Base-by-base conservation (phyloP, 2,329 filamentous ascomycete species). In the Cladophialophora chaetospira region DNA sequence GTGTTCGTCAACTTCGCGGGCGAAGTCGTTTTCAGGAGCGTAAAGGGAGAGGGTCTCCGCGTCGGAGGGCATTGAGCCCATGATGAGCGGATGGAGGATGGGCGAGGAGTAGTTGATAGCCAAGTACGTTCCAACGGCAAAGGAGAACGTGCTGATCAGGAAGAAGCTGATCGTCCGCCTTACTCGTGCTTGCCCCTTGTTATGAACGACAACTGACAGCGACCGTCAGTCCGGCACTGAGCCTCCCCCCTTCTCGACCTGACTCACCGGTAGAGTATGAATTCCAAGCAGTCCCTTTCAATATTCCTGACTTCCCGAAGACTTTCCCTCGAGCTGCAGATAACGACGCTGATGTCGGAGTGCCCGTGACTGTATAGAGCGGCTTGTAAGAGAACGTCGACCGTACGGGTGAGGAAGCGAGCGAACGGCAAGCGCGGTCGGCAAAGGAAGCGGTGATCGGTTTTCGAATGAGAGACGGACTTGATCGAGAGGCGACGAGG, bases 31-130 rank as follows among this genome's bases (percentile, higher is more conserved):
- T 28, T 73, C 70, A 11, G 83, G 83, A 3, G 73, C 72, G 77
- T 84, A 96, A 63, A 88, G 77, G 3, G 72, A 70, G 60, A 94
- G 81, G 19, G 88, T 88, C 65, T 95, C 89, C 67, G 83, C 84
- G 73, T 96, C 88, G 26, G 82, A 82, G 63, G 82, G 81, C 2
- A 74, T 65, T 44, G 63, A 65, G n/a, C 69, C 63, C 71, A 75
- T 74, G 55, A 73, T 67, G 56, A 60, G 33, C 10, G 63, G 50
- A 10, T 50, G 50, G 38, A 64, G 61, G 51, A 66, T 53, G 3
- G 65, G 65, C 40, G 64, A 60, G 15, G 60, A 53, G 55, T 63
- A 61, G 49, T 44, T 57, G 23, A 67, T 42, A 0, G 63, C 64
- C 43, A 62, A 54, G 33, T 64, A 66, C 28, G 43, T 55, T 17